A percentile compares a stretch with the other conserved stretches of the same genome.
phyloP scores from a whole-genome alignment of 148 eudicot genomes.

The Talinum fruticosum region DNA sequence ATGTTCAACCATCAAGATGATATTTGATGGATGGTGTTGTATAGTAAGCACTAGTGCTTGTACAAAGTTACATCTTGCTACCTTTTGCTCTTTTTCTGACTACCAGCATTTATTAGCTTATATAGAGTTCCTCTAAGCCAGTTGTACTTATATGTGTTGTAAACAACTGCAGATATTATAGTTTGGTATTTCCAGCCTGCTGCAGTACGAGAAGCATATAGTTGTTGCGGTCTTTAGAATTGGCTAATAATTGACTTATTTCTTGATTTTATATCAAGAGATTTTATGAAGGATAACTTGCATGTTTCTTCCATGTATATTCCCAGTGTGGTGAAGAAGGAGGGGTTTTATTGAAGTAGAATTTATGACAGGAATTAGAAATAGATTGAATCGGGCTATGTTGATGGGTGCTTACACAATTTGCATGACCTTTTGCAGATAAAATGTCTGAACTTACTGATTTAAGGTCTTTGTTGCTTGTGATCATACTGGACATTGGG shows the following conservation, averaged over 20 bases:
- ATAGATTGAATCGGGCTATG: neutral
- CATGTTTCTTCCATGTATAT: too few relatives aligned
- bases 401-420: neutral
- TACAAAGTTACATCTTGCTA: neutral
- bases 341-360: too few relatives aligned
- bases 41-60: neutral
- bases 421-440: neutral
- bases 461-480: neutral
- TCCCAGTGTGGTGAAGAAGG: too few relatives aligned
- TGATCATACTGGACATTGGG: neutral
- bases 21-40: neutral
- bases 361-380: neutral
- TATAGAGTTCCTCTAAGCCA: neutral
- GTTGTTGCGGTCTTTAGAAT: too few relatives aligned
- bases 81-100: neutral
- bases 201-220: too few relatives aligned
- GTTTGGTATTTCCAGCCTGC: too few relatives aligned
- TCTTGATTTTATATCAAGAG: too few relatives aligned
- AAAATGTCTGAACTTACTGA: neutral
- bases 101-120: neutral
- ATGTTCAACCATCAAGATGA: neutral
- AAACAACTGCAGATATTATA: too few relatives aligned
- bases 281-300: too few relatives aligned
- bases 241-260: too few relatives aligned
- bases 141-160: too few relatives aligned